Base-by-base conservation (phyloP, 2,329 filamentous ascomycete genomes). In the Teratosphaeria gauchensis region DNA sequence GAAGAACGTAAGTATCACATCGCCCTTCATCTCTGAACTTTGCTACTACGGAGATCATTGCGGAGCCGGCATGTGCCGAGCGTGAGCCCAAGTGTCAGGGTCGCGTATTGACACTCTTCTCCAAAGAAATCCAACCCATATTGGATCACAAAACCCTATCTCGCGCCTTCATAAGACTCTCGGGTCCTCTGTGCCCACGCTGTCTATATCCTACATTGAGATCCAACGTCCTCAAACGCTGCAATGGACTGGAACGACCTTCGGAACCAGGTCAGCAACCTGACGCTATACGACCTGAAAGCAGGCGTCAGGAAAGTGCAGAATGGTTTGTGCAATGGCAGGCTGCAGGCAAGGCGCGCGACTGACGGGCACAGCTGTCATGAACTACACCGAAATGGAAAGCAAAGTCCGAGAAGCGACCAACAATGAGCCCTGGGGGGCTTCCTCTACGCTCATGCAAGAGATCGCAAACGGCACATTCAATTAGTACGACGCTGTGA, bases 341-440 rank as follows among this genome's bases (percentile, higher is more conserved):
- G 54, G 2, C 54, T 16, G 8, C 1, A 52, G 52, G 9, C 12
- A 30, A 14, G 12, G 19, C 4, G 16, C 19, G 42, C 42, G 16
- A 48, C 53, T 57, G 55, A 57, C 12, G 19, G 46, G 12, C 32
- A 7, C 14, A 56, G 54, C 46, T 24, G 59, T 60, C 19, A 59
- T 59, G 57, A 96, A 96, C 77, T 96, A 92, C 75, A 96, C 92
- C 51, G 92, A 96, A 72, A 92, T 94, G 89, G 90, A 95, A 77
- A 75, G 82, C 59, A 86, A 86, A 77, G 81, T 97, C 65, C 88
- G 94, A 75, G 94, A 99, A 81, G 94, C 94, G 32, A 99, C 94
- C 42, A 99, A 99, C 77, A 97, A 97, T 74, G 94, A 99, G 75
- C 94, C 94, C 59, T 99, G 94, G 94, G 94, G 92, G 64, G 85